Evolutionary conservation across 2,329 filamentous ascomycete species (phyloP).

Genomic region (Colletotrichum tamarilloi): DNA sequence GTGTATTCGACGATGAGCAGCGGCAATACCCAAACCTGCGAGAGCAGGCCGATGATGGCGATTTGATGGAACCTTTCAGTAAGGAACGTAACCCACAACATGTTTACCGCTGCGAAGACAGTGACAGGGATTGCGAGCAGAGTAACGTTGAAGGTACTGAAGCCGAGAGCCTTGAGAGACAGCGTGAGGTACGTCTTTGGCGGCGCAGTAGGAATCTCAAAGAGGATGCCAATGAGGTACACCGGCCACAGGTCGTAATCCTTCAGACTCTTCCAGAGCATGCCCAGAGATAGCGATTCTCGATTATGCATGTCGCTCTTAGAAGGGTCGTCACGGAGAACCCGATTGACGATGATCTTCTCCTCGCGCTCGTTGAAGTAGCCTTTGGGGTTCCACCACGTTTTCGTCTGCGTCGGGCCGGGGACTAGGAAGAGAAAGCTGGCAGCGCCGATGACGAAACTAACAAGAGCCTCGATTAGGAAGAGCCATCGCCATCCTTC

Average conservation of each 20-base stretch:
- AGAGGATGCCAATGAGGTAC: constrained; percentile 54
- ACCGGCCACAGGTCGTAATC: constrained; percentile 68
- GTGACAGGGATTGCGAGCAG: constrained; percentile 57
- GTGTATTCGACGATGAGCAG: constrained; percentile 57
- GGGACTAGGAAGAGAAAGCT: constrained; percentile 59
- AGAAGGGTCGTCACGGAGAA: constrained; percentile 46
- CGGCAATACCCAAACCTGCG: constrained; percentile 63
- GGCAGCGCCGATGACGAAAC: constrained; percentile 54
- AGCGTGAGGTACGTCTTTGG: constrained; percentile 58
- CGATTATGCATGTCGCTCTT: constrained; percentile 64
- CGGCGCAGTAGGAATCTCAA: constrained; percentile 41
- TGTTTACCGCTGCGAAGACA: neutral
- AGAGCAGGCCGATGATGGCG: constrained; percentile 41
- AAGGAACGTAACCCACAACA: constrained; percentile 37
- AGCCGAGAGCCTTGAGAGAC: constrained; percentile 59
- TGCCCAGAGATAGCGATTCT: constrained; percentile 57
- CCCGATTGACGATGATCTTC: constrained; percentile 71
- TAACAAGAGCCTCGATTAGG: constrained; percentile 56
- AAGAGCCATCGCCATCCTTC: constrained; percentile 66
- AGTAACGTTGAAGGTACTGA: constrained; percentile 64
- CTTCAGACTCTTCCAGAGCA: constrained; percentile 57
- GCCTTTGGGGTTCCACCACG: constrained; percentile 65
- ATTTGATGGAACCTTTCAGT: constrained; percentile 55
- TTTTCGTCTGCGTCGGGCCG: constrained; percentile 69
- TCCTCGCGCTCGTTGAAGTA: constrained; percentile 71